A percentile compares a stretch with the other conserved stretches of the same genome.
Evolutionary conservation across 2,329 filamentous ascomycete genomes (phyloP).

Genomic region (Botrytis cinerea): DNA sequence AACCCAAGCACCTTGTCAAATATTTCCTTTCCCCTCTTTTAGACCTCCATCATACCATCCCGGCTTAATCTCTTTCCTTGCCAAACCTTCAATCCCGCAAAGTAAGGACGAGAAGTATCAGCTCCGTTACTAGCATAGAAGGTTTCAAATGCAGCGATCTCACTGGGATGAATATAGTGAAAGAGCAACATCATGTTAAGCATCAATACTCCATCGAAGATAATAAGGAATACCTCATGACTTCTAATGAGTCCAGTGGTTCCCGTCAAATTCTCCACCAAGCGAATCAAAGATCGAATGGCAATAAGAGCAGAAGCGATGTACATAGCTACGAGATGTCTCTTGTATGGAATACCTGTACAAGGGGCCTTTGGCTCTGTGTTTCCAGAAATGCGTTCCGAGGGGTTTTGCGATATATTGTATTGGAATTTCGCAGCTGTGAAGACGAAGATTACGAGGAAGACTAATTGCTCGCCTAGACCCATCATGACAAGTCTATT

Average conservation of each 20-base stretch:
- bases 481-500: slow-evolving; percentile 19
- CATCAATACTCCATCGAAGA: slow-evolving; percentile 9
- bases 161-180: slow-evolving; percentile 11
- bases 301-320: slow-evolving; percentile 14
- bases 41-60: not conserved
- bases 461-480: slow-evolving; percentile 4
- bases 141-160: slow-evolving; percentile 1
- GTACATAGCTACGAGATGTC: slow-evolving; percentile 2
- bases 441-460: slow-evolving; percentile 19
- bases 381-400: not conserved
- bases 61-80: not conserved
- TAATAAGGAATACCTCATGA: not conserved
- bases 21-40: not conserved
- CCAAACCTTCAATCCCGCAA: slow-evolving; percentile 14
- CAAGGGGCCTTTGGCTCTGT: not conserved
- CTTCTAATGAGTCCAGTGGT: not conserved
- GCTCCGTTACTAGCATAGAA: not conserved
- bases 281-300: slow-evolving; percentile 3
- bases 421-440: slow-evolving; percentile 15
- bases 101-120: slow-evolving; percentile 8
- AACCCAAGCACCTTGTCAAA: no score
- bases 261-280: slow-evolving; percentile 9
- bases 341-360: not conserved
- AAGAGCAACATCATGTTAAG: slow-evolving; percentile 18
- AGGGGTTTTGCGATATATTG: slow-evolving; percentile 8